Base-by-base conservation (phyloP, 1,139 yeast genomes). In the Nadsonia commutata region DNA sequence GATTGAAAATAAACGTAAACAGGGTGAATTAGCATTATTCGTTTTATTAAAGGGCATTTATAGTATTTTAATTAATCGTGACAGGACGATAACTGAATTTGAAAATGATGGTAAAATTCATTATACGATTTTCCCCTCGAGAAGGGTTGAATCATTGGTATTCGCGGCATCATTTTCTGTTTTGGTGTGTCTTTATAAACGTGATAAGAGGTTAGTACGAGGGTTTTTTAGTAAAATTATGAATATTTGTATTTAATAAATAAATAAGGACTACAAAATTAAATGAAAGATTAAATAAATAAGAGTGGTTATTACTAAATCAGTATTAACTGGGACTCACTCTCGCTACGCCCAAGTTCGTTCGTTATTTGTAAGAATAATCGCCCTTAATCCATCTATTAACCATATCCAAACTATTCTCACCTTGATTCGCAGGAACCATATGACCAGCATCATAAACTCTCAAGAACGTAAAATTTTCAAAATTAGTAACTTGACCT, bases 391-490 rank as follows among this genome's bases (percentile, higher is more conserved):
- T 61, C 95, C 95, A 85, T 57, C 78, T 68, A 66, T 81, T 80
- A 48, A 85, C 72, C 84, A 85, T 77, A 46, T 75, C 83, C 51
- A 80, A 69, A 4, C 93, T 65, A 51, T 72, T 70, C 59, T 71
- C 77, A 21, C 94, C 94, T 64, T 81, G 90, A 60, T 85, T 84
- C 53, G 65, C 78, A 20, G 95, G 94, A 48, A 76, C 80, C 77
- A 76, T 77, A 63, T 76, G 78, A 41, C 86, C 85, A 44, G 82
- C 85, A 51, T 73, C 80, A 53, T 62, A 76, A 44, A 79, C 70
- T 52, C 82, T 69, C 53, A 78, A 66, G 63, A 76, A 78, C 2
- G 83, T 75, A 54, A 78, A 76, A 48, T 71, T 66, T 39, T 67
- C 71, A 51, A 62, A 64, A 59, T 71, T 72, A 64, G 77, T 76